Percentiles rank a stretch among this genome's conserved stretches.
These are phyloP conservation scores for Linum tenue DNA, from an alignment of 345 rosid genomes.

Conservation along the genomic window DNA sequence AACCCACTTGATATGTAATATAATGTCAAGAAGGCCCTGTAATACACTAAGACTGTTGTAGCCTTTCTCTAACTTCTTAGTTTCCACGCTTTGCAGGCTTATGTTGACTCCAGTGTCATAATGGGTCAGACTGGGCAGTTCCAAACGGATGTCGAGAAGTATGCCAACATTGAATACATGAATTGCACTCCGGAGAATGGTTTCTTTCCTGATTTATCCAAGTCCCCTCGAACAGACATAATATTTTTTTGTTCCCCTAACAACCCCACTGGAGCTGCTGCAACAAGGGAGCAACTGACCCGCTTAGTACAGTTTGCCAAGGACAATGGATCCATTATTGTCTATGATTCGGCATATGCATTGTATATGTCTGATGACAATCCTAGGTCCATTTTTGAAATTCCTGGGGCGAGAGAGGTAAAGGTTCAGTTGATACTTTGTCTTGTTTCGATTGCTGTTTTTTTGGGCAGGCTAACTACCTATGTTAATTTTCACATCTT, in stretches of 20 bases:
- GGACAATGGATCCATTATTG: conserved; percentile 83
- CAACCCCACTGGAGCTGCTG: conserved; percentile 92
- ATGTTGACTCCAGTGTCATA: conserved; percentile 91
- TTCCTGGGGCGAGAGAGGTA: conserved; percentile 98
- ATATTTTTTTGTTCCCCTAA: conserved; percentile 96
- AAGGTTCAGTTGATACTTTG: not conserved
- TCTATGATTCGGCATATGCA: conserved; percentile 93
- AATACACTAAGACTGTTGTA: not conserved
- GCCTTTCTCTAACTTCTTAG: not conserved
- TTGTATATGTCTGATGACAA: conserved; percentile 76
- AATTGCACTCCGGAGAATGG: conserved; percentile 89
- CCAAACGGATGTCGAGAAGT: conserved; percentile 55
- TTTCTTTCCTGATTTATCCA: conserved; percentile 84
- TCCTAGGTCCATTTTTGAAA: conserved; percentile 84
- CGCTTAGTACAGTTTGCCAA: conserved; percentile 72
- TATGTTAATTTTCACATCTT: not conserved
- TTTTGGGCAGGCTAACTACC: not conserved
- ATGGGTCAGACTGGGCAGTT: conserved; percentile 87
- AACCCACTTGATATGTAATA: not conserved
- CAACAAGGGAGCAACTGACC: conserved; percentile 75
- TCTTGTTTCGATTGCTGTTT: not conserved
- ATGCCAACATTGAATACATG: conserved; percentile 81
- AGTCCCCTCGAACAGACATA: conserved; percentile 60
- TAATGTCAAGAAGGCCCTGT: not conserved
- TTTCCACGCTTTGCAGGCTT: conserved; percentile 49